Percentiles rank a stretch among this genome's conserved stretches.
Evolutionary conservation across 2,329 filamentous ascomycete species (phyloP).

Genomic region (Pseudogymnoascus sp.): DNA sequence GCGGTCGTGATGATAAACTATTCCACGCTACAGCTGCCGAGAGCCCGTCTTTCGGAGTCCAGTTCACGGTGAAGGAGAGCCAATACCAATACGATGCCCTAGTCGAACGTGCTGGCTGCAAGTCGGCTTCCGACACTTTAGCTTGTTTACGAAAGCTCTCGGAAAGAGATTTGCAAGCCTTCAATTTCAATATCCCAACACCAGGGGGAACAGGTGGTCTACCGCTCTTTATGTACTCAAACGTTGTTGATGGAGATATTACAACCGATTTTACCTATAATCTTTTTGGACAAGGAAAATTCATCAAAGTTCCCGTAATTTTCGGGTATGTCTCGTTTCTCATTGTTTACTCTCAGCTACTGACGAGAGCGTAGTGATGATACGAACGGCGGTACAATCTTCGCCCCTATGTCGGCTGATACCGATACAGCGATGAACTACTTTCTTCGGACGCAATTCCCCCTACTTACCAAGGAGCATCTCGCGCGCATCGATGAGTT

Average conservation of each 20-base stretch:
- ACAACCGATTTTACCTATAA: constrained; percentile 42
- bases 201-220: constrained; percentile 25
- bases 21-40: constrained; percentile 44
- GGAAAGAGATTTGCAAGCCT: constrained; percentile 33
- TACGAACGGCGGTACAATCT: constrained; percentile 58
- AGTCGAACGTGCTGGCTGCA: constrained; percentile 35
- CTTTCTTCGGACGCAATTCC: constrained; percentile 52
- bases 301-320: constrained; percentile 46
- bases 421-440: constrained; percentile 40
- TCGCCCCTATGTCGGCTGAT: constrained; percentile 42
- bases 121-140: constrained; percentile 30
- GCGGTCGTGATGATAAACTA: constrained; percentile 38
- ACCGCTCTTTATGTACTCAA: constrained; percentile 45
- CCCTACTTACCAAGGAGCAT: constrained; percentile 41
- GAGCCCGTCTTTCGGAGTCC: constrained; percentile 42
- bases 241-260: constrained; percentile 46
- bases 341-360: neutral
- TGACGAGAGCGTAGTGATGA: constrained; percentile 34
- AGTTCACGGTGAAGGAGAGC: constrained; percentile 37
- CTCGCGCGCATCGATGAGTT: constrained; percentile 42
- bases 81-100: constrained; percentile 45
- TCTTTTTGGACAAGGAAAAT: constrained; percentile 38
- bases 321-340: constrained; percentile 26
- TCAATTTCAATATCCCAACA: constrained; percentile 34
- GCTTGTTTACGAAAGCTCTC: constrained; percentile 38